Evolutionary conservation across 2,329 filamentous ascomycete genomes (phyloP).

Genomic region (Hymenoscyphus fraxineus): DNA sequence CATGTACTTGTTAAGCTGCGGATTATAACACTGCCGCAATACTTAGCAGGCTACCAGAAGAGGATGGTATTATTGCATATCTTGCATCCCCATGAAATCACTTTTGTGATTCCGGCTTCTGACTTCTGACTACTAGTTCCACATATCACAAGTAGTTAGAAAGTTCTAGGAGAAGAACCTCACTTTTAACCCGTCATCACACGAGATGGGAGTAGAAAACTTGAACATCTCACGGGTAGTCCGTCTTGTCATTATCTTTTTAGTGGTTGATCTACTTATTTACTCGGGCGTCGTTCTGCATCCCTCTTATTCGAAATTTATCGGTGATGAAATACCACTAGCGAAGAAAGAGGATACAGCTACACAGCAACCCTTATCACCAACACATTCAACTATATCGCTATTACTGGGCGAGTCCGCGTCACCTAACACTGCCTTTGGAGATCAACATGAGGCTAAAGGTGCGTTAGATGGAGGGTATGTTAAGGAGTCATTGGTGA

Average conservation of each 20-base stretch:
- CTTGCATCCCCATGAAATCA: background rate
- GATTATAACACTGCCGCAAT: background rate
- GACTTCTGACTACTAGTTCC: background rate
- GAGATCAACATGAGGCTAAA: background rate
- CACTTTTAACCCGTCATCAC: background rate
- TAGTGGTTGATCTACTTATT: background rate
- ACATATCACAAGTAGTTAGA: background rate
- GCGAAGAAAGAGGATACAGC: background rate
- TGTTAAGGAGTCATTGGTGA: background rate
- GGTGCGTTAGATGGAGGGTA: background rate
- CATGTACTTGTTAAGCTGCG: background rate
- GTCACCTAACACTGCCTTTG: background rate
- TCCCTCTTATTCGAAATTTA: background rate
- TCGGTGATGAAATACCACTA: background rate
- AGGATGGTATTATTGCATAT: background rate
- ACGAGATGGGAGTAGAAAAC: background rate
- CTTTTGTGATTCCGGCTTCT: background rate
- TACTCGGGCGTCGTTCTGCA: background rate
- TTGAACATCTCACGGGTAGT: background rate
- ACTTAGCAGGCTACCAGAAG: background rate
- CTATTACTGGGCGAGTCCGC: background rate
- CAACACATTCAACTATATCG: background rate
- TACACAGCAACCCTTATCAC: background rate
- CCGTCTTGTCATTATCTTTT: background rate
- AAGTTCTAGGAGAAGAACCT: background rate